These are phyloP conservation scores for Coemansia sp. DNA, from an alignment of 192 early-diverging fungal genomes.

Conservation along the genomic window DNA sequence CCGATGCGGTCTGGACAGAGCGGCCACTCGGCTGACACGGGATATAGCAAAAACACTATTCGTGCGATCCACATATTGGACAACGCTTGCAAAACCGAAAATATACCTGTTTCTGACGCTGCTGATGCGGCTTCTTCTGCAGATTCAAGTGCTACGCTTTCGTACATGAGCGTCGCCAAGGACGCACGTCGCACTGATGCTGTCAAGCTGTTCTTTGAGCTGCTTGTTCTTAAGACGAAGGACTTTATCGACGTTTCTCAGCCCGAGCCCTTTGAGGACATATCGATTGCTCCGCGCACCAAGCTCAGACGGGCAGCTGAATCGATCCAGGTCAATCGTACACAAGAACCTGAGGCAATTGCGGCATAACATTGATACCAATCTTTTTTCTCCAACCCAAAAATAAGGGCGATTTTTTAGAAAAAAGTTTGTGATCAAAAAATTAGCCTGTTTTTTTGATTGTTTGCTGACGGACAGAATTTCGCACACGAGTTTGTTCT, in stretches of 20 bases:
- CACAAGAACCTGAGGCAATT: neutral
- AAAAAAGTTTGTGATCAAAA: too few relatives aligned
- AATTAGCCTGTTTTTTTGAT: too few relatives aligned
- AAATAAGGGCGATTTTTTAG: too few relatives aligned
- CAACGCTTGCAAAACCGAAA: constrained; percentile 45
- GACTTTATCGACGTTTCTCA: constrained; percentile 84
- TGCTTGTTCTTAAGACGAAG: constrained; percentile 86
- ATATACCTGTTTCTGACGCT: constrained; percentile 14
- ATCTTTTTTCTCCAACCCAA: neutral
- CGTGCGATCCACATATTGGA: constrained; percentile 66
- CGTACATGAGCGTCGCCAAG: constrained; percentile 36
- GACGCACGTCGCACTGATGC: constrained; percentile 67
- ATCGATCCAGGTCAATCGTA: constrained; percentile 14
- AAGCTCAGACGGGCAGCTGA: constrained; percentile 38
- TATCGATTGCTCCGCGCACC: constrained; percentile 62
- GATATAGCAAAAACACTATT: constrained; percentile 63
- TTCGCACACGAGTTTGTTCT: too few relatives aligned
- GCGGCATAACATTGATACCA: neutral
- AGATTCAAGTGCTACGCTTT: constrained; percentile 19
- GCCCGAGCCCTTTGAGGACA: constrained; percentile 78
- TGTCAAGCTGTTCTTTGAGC: constrained; percentile 88
- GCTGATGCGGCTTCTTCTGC: constrained; percentile 2
- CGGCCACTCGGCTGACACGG: constrained; percentile 15
- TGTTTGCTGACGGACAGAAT: too few relatives aligned
- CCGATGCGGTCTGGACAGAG: neutral